Base-by-base conservation (phyloP, 2,329 filamentous ascomycete genomes). In the Cryphonectria nitschkei region DNA sequence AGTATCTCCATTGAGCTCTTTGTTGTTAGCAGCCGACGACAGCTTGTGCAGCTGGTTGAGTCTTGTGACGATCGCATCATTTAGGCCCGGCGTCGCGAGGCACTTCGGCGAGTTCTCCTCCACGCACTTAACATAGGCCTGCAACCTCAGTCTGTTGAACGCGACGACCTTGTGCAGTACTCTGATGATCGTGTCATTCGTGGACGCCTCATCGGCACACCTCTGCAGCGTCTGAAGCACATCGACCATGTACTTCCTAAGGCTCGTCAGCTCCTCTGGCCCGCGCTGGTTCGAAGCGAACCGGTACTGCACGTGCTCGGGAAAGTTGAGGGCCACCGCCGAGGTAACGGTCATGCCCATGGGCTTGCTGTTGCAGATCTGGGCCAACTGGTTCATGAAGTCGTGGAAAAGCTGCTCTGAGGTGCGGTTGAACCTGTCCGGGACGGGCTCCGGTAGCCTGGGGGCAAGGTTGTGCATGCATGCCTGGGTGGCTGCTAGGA, bases 211-310 rank as follows among this genome's bases (percentile, higher is more conserved):
- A 0, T 67, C 41, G 1, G 73, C 16, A 19, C 72, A 67, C 0
- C 67, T 32, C 13, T 73, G 64, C 6, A 78, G 66, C 0, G 46
- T 63, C 1, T 60, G n/a, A 1, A 78, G 69, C 8, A 78, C 74
- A 3, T 65, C 64, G 1, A 11, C 41, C 1, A 78, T 32, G 26
- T 62, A 68, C 1, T 9, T 11, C 58, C 61, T 70, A n/a, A 74
- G 69, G 0, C 46, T 14, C 0, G 50, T 52, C 6, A 76, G 50
- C 14, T 73, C 69, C 1, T 3, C 22, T 8, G 37, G n/a, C 16
- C n/a, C 71, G n/a, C 77, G 74, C 16, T 74, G 67, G 60, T 79
- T 80, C 7, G 77, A 79, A 3, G 76, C 75, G 56, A 80, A 74
- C 22, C 75, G 73, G 69, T 79, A 79, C 43, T 79, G 68, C 16